Base-by-base conservation (phyloP, 768 basidiomycete species). In the Saitozyma podzolica region DNA sequence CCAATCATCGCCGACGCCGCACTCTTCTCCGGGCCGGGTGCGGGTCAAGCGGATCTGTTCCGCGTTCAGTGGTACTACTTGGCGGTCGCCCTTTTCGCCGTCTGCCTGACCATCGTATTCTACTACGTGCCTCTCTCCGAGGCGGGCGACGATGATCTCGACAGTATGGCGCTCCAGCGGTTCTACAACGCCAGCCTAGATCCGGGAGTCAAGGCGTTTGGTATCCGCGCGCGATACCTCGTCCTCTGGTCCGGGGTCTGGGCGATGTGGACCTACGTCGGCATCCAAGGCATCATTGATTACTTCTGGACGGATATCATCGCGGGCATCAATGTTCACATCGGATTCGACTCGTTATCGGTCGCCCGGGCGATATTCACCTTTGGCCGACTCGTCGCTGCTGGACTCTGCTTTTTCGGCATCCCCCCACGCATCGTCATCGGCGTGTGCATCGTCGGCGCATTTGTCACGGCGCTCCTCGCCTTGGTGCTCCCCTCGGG, bases 11-110 rank as follows among this genome's bases (percentile, higher is more conserved):
- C 77, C 3, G 50, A 63, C 29, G 61, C 65, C 40, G 75, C 65
- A 6, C 53, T 78, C 16, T 73, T 76, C 57, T 48, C 40, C 8
- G 29, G 29, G 29, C 29, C 29, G 29, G 52, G 62, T 13, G 54
- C 72, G 16, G 52, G 45, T 43, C 63, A 62, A 14, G 45, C 20
- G 9, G 55, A 64, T 11, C 55, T 76, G 40, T 74, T 76, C 67
- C 64, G 70, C 13, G 69, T 74, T 9, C 75, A 78, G 59, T 78
- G 75, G 75, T 73, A 68, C 48, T 78, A 78, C 54, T 64, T 78
- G 47, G 73, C 72, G 14, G 67, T 78, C 0, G 66, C 73, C 6
- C 58, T 78, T 1, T 76, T 76, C 40, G 77, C 72, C 16, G 65
- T 74, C 41, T 54, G 63, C 20, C 65, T 78, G 9, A 73, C 75